Percentiles rank a stretch among this genome's conserved stretches.
Conservation (phyloP, 2,329 filamentous ascomycete genomes). For the Acrocalymma vagum region DNA sequence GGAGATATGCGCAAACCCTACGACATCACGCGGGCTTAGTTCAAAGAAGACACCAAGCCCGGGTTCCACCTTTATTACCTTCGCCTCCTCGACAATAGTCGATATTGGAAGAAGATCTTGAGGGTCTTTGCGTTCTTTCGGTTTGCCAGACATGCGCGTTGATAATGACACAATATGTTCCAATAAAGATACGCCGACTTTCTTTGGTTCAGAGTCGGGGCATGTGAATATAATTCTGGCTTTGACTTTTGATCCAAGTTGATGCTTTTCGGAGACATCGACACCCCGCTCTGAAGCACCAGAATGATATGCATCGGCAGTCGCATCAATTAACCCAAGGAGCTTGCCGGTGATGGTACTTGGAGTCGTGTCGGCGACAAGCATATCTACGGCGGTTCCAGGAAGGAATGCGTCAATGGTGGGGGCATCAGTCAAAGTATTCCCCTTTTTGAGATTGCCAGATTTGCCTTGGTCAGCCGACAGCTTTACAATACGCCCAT, state of each 20-base stretch:
- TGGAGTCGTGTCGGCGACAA: constrained; percentile 77
- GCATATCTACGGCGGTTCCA: constrained; percentile 86
- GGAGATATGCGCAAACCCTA: constrained; percentile 95
- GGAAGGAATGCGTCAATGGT: constrained; percentile 91
- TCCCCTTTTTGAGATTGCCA: constrained; percentile 71
- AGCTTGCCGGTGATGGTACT: constrained; percentile 88
- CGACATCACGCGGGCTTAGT: constrained; percentile 70
- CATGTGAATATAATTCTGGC: constrained; percentile 90
- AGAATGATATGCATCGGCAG: constrained; percentile 89
- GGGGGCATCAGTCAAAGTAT: constrained; percentile 76
- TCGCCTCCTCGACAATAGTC: constrained; percentile 78
- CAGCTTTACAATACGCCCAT: constrained; percentile 86
- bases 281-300: constrained; percentile 74
- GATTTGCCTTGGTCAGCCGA: constrained; percentile 76
- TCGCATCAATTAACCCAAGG: constrained; percentile 89
- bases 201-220: constrained; percentile 78
- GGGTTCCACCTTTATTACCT: constrained; percentile 79
- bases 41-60: constrained; percentile 84
- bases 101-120: constrained; percentile 73
- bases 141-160: constrained; percentile 45
- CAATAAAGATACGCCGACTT: constrained; percentile 86
- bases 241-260: constrained; percentile 83
- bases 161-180: constrained; percentile 81
- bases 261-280: constrained; percentile 80
- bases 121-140: constrained; percentile 60